Evolutionary conservation across 129 eudicot species (phyloP).

Genomic region (Dittrichia graveolens): DNA sequence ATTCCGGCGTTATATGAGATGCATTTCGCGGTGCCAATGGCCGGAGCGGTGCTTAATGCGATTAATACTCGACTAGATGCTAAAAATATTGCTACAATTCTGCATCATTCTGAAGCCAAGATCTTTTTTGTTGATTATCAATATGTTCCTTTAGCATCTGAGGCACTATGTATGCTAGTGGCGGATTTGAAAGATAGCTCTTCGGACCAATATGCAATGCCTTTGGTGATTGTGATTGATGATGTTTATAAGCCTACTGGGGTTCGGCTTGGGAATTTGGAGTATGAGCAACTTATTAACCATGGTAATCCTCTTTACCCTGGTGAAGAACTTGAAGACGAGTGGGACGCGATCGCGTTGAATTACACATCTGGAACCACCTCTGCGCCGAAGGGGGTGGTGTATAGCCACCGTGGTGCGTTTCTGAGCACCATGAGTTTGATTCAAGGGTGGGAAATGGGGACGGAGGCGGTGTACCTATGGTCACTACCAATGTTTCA

Average conservation of each 20-base stretch:
- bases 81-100: conserved; percentile 61
- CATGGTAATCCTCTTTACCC: conserved; percentile 45
- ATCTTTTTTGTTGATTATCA: conserved; percentile 67
- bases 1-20: conserved; percentile 76
- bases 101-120: conserved; percentile 75
- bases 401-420: conserved; percentile 71
- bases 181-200: background rate
- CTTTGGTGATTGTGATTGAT: conserved; percentile 66
- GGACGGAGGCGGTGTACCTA: conserved; percentile 57
- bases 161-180: conserved; percentile 49
- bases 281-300: conserved; percentile 56
- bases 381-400: conserved; percentile 66
- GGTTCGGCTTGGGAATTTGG: conserved; percentile 56
- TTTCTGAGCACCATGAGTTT: conserved; percentile 54
- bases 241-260: conserved; percentile 60
- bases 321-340: conserved; percentile 48
- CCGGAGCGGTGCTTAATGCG: conserved; percentile 74
- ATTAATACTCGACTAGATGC: conserved; percentile 71
- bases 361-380: conserved; percentile 78
- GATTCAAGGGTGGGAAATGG: conserved; percentile 60
- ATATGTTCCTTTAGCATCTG: conserved; percentile 51
- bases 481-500: conserved; percentile 82
- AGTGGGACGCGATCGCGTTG: conserved; percentile 62
- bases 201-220: conserved; percentile 29
- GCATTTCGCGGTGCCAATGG: conserved; percentile 84